A percentile compares a stretch with the other conserved stretches of the same genome.
These are phyloP conservation scores for Fagopyrum esculentum DNA, from an alignment of 148 eudicot species.

Conservation along the genomic window DNA sequence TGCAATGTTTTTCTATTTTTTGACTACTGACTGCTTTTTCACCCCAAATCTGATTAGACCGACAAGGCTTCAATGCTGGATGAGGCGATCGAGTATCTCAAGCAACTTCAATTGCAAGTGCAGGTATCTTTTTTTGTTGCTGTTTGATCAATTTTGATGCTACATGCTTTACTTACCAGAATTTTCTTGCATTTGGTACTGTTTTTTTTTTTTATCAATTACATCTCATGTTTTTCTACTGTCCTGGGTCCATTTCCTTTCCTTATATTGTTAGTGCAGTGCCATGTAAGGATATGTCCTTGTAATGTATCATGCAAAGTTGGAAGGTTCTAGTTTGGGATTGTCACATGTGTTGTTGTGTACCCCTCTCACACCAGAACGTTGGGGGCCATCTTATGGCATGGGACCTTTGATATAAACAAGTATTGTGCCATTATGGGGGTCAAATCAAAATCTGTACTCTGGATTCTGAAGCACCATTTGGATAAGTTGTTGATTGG, in stretches of 20 bases:
- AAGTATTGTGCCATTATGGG: background rate
- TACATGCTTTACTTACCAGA: background rate
- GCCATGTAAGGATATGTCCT: background rate
- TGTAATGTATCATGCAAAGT: background rate
- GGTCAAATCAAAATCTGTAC: background rate
- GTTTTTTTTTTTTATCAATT: background rate
- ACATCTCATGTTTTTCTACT: background rate
- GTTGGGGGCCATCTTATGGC: conserved; percentile 6
- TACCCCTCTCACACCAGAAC: background rate
- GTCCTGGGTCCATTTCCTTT: background rate
- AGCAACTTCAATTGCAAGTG: conserved; percentile 95
- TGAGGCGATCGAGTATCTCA: conserved; percentile 91
- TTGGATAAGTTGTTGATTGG: too few species aligned
- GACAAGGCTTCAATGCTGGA: conserved; percentile 98
- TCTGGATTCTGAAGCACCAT: background rate
- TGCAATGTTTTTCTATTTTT: conserved; percentile 3
- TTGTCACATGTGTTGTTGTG: background rate
- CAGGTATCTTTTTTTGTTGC: conserved; percentile 35
- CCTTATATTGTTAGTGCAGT: background rate
- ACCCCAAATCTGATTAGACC: conserved; percentile 34
- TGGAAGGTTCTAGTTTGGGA: conserved; percentile 4
- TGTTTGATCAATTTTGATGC: background rate
- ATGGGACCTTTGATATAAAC: background rate
- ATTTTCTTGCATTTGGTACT: background rate
- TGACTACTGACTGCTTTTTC: background rate